These are phyloP conservation scores for Schizophyllum commune DNA, from an alignment of 1,284 basidiomycete genomes.

Conservation along the genomic window DNA sequence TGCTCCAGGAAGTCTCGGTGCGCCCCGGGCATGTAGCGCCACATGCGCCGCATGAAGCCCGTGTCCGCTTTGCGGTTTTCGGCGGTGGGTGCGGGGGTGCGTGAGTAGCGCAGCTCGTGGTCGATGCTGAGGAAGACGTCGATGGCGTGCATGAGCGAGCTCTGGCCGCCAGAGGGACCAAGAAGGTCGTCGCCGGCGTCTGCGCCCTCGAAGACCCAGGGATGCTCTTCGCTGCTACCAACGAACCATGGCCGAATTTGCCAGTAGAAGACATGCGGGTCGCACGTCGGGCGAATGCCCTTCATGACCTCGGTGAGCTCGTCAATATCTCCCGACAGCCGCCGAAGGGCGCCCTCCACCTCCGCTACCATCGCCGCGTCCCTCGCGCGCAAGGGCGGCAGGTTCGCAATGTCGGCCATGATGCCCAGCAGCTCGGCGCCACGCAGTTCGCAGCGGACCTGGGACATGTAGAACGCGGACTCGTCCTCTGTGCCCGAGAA, in stretches of 20 bases:
- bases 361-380: conserved; percentile 36
- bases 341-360: conserved; percentile 46
- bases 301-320: conserved; percentile 65
- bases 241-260: conserved; percentile 90
- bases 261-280: conserved; percentile 89
- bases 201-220: conserved; percentile 61
- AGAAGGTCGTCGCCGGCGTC: conserved; percentile 71
- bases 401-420: background rate
- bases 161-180: conserved; percentile 94
- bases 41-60: conserved; percentile 78
- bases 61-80: conserved; percentile 55
- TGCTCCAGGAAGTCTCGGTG: conserved; percentile 61
- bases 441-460: conserved; percentile 79
- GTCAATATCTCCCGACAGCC: conserved; percentile 66
- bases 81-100: conserved; percentile 62
- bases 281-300: conserved; percentile 67
- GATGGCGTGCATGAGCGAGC: conserved; percentile 78
- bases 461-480: conserved; percentile 81
- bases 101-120: conserved; percentile 68
- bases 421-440: conserved; percentile 71
- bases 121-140: conserved; percentile 81
- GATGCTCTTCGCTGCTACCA: conserved; percentile 65
- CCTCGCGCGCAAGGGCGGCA: background rate
- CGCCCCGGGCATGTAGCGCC: conserved; percentile 71
- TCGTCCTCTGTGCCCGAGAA: conserved; percentile 90